Conservation (phyloP, 139 green algal species). For the Chlamydomonas incerta region DNA sequence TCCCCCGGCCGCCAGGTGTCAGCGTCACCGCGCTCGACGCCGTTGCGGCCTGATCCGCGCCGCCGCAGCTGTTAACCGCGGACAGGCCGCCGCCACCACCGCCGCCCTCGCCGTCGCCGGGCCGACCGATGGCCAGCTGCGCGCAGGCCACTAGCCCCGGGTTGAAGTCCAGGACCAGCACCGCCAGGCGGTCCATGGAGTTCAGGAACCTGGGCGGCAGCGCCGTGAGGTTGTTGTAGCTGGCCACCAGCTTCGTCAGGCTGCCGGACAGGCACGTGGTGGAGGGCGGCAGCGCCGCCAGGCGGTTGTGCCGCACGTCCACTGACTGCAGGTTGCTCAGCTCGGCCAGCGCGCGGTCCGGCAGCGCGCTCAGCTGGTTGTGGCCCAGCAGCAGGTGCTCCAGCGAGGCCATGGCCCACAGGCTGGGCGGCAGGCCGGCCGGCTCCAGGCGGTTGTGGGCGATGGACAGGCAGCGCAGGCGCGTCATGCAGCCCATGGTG, state of each 20-base stretch:
- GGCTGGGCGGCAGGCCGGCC: conserved; percentile 3
- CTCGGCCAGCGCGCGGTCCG: not conserved
- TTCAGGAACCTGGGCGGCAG: conserved; percentile 27
- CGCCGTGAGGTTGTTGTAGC: conserved; percentile 27
- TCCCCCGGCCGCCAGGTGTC: no score
- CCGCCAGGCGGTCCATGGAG: not conserved
- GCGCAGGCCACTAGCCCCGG: not conserved
- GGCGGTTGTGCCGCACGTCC: conserved; percentile 28
- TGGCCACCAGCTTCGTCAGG: conserved; percentile 3
- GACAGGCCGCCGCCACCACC: not conserved
- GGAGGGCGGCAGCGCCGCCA: conserved; percentile 7
- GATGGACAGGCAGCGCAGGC: conserved; percentile 24
- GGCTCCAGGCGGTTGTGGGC: conserved; percentile 16
- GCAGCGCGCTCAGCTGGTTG: conserved; percentile 5
- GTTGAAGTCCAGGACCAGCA: conserved; percentile 30
- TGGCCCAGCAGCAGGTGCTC: conserved; percentile 7
- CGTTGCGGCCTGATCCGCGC: no score
- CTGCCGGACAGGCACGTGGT: not conserved
- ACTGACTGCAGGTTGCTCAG: not conserved
- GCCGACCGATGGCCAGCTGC: not conserved
- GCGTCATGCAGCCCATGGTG: conserved; percentile 17
- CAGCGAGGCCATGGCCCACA: not conserved
- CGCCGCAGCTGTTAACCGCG: no score
- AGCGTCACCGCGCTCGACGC: no score
- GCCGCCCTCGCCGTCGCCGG: not conserved